A percentile compares a stretch with the other conserved stretches of the same genome.
Evolutionary conservation across 768 basidiomycete species (phyloP).

Genomic region (Thelephora ganbajun): DNA sequence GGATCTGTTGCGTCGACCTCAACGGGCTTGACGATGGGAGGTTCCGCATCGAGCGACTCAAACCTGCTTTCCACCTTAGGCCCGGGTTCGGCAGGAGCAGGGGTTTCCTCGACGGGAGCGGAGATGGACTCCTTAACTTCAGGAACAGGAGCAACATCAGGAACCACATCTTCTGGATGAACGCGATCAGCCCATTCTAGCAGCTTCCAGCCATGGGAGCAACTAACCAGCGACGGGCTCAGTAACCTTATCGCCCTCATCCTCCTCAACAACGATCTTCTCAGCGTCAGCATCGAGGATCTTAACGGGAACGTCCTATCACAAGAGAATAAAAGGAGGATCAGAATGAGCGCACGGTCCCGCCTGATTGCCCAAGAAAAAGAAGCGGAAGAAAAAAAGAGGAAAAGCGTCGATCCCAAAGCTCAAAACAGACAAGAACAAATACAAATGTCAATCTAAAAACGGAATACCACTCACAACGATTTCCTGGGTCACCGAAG

Average conservation of each 20-base stretch:
- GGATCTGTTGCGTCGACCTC: conserved; percentile 1
- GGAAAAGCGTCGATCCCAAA: no score
- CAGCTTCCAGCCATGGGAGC: no score
- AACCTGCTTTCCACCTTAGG: neutral
- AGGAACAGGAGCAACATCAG: neutral
- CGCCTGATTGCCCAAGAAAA: neutral
- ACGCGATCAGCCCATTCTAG: no score
- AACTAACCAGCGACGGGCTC: no score
- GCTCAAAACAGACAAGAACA: no score
- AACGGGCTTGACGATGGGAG: neutral
- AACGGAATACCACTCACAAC: no score
- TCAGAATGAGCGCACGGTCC: neutral
- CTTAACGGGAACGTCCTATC: neutral
- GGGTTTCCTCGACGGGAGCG: conserved; percentile 1
- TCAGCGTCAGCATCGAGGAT: neutral
- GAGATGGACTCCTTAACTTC: neutral
- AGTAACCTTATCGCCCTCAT: neutral
- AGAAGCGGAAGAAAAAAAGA: neutral
- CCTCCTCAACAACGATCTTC: neutral
- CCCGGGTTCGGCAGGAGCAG: neutral
- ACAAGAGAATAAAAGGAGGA: neutral
- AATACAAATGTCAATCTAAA: no score
- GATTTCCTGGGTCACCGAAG: no score
- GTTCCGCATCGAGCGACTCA: conserved; percentile 1
- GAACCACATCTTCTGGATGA: neutral